A percentile compares a stretch with the other conserved stretches of the same genome.
These are phyloP conservation scores for Fusarium sulawesiense DNA, from an alignment of 2,329 filamentous ascomycete species.

Conservation along the genomic window DNA sequence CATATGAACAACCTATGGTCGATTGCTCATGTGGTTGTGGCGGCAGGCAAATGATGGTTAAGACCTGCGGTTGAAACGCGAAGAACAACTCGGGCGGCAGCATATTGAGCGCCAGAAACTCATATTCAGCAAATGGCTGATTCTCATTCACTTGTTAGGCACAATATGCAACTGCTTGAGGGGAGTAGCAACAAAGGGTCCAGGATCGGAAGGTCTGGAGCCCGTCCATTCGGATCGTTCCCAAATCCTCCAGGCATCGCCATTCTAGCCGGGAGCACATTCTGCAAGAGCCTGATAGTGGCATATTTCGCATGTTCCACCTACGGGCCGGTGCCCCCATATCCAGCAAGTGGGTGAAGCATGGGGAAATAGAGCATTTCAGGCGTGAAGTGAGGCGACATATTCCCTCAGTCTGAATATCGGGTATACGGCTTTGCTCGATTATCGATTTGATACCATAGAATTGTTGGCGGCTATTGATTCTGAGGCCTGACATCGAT, in stretches of 20 bases:
- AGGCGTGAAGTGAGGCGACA: constrained; percentile 36
- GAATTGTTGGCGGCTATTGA: constrained; percentile 8
- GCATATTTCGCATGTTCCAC: constrained; percentile 11
- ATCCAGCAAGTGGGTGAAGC: constrained; percentile 10
- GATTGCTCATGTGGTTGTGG: constrained; percentile 15
- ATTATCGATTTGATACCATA: neutral
- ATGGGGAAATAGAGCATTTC: constrained; percentile 6
- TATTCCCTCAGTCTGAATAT: constrained; percentile 10
- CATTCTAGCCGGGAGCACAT: neutral
- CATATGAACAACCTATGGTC: constrained; percentile 4
- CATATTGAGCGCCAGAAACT: constrained; percentile 7
- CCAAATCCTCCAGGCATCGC: constrained; percentile 26
- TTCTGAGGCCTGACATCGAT: constrained; percentile 39
- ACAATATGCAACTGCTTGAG: constrained; percentile 26
- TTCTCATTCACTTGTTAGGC: constrained; percentile 31
- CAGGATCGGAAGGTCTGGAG: constrained; percentile 15
- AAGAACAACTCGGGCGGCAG: constrained; percentile 3
- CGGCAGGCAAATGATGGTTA: constrained; percentile 16
- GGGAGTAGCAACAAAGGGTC: constrained; percentile 17
- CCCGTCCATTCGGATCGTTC: constrained; percentile 27
- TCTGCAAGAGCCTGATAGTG: constrained; percentile 25
- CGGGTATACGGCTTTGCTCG: constrained; percentile 12
- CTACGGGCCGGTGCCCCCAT: constrained; percentile 14
- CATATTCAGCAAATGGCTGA: constrained; percentile 10
- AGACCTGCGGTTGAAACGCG: constrained; percentile 21